Percentiles rank a stretch among this genome's conserved stretches.
Evolutionary conservation across 192 early-diverging fungal species (phyloP).

Genomic region (Gigaspora rosea): DNA sequence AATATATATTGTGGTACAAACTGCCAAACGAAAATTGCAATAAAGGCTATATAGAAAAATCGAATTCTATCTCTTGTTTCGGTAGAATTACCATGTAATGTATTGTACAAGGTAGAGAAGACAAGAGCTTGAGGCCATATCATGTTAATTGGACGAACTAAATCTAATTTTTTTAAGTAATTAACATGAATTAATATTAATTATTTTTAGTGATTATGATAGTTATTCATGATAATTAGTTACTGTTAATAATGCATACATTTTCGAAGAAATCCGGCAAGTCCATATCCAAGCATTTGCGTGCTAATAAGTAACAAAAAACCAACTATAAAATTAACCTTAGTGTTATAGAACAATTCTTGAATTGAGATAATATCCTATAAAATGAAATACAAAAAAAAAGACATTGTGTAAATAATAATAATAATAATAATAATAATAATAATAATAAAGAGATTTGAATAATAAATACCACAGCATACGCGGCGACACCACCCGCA

Average conservation of each 20-base stretch:
- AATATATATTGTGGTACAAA: slow-evolving; percentile 47
- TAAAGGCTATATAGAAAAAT: slow-evolving; percentile 51
- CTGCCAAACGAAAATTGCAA: slow-evolving; percentile 51
- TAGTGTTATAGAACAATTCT: slow-evolving; percentile 55
- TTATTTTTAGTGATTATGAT: not conserved
- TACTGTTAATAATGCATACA: not conserved
- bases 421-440: too few relatives aligned
- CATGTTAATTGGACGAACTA: slow-evolving; percentile 16
- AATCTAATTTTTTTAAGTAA: not conserved
- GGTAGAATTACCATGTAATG: slow-evolving; percentile 35
- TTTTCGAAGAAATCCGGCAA: slow-evolving; percentile 63
- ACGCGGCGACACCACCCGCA: too few relatives aligned
- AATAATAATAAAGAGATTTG: too few relatives aligned
- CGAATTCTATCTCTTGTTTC: slow-evolving; percentile 1
- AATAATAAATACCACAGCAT: too few relatives aligned
- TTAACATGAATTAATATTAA: too few relatives aligned
- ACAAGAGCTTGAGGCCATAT: slow-evolving; percentile 78
- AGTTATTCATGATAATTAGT: too few relatives aligned
- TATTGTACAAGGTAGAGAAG: slow-evolving; percentile 51
- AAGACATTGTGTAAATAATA: too few relatives aligned
- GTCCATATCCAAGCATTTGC: slow-evolving; percentile 66
- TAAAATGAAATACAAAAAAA: too few relatives aligned
- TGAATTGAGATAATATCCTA: slow-evolving; percentile 56
- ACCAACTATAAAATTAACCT: slow-evolving; percentile 53
- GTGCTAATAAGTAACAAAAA: slow-evolving; percentile 58